Evolutionary conservation across 257 asterid species (phyloP), one percentile per base, ranked within the genome.

Genomic region (Gynochthodes officinalis): DNA sequence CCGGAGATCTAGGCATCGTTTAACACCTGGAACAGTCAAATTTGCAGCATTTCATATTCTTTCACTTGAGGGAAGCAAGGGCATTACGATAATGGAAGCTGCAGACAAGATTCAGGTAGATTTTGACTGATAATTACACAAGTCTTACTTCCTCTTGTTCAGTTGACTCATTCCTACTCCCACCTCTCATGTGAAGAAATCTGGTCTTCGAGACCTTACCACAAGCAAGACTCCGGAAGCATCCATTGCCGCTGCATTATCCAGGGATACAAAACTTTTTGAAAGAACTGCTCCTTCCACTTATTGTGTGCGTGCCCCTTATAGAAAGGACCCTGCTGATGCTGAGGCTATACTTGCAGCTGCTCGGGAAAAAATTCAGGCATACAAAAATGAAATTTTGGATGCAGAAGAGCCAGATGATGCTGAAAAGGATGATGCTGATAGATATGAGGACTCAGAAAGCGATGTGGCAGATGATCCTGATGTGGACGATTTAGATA

Each of bases 201-300:
- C 97, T 65, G 97, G 98, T 73, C 98, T 93, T 80, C 82, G 97
- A 78, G 98, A 93, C 81, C 96, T 93, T 50, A 90, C 90, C 16
- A 90, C 97, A 19, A 93, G 98, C 79, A 93, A 89, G 79, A 91
- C 98, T 14, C 98, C 98, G 16, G 98, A 93, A 86, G 98, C 98
- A 61, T 93, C 98, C 53, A 91, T 93, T 70, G 87, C 98, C 73
- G 98, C 93, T 79, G 98, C 98, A 67, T 80, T 93, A 70, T 93
- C 98, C 19, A 84, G 98, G 84, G 98, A 93, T 76, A 84, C 96
- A 59, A 87, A 85, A 76, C 89, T 91, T 64, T 93, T 93, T n/a
- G 96, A 93, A 85, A 88, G 98, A 84, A 93, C 92, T 14, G 98
- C 97, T 40, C 98, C 97, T 70, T 93, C 97, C 33, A 93, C 98